Percentiles rank a stretch among this genome's conserved stretches.
Evolutionary conservation across 1,284 basidiomycete genomes (phyloP).

Genomic region (Leccinum olivaceoglutinosum): DNA sequence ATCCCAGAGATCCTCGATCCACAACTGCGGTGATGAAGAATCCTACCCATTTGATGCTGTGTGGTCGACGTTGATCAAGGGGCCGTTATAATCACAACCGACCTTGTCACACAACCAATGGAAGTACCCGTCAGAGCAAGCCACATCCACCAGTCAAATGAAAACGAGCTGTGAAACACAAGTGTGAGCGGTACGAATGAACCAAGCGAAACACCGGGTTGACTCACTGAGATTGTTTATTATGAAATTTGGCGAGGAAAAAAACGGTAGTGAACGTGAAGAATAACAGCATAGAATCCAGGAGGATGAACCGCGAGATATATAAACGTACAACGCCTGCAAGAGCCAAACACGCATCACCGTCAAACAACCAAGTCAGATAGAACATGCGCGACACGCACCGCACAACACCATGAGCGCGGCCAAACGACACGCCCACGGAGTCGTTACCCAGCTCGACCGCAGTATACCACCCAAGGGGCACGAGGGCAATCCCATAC

Average conservation of each 20-base stretch:
- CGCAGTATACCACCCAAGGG: constrained; percentile 93
- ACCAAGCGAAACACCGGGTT: constrained; percentile 26
- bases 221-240: constrained; percentile 83
- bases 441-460: constrained; percentile 90
- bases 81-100: not conserved
- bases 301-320: constrained; percentile 94
- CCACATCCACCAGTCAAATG: constrained; percentile 97
- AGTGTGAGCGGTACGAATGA: constrained; percentile 4
- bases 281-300: constrained; percentile 97
- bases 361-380: not conserved
- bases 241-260: constrained; percentile 94
- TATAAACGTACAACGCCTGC: constrained; percentile 92
- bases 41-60: constrained; percentile 93
- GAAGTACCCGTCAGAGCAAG: constrained; percentile 85
- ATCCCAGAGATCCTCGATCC: constrained; percentile 96
- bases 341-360: not conserved
- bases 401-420: constrained; percentile 91
- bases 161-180: constrained; percentile 64
- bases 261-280: constrained; percentile 98
- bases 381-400: constrained; percentile 35
- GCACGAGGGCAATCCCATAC: constrained; percentile 94
- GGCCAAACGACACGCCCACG: constrained; percentile 85
- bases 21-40: constrained; percentile 93
- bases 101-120: constrained; percentile 90
- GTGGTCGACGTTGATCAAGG: not conserved